Conservation (phyloP, 2,329 filamentous ascomycete species). For the Thielaviopsis punctulata region DNA sequence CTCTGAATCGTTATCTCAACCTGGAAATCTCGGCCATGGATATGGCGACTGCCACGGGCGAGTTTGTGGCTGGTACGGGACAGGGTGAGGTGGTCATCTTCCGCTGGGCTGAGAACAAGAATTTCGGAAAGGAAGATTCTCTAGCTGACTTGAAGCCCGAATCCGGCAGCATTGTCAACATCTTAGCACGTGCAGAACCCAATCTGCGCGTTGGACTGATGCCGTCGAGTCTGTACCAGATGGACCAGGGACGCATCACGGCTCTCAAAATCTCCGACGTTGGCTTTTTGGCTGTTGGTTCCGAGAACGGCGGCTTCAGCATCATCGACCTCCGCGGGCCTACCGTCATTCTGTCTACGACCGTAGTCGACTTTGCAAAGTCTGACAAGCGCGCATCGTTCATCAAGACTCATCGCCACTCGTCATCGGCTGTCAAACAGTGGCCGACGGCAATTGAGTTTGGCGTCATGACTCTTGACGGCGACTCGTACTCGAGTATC, state of each 20-base stretch:
- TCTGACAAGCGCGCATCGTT: conserved; percentile 63
- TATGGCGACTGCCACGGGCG: conserved; percentile 63
- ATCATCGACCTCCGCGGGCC: conserved; percentile 83
- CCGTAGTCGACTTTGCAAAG: conserved; percentile 57
- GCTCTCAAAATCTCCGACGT: conserved; percentile 76
- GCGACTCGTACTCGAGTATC: conserved; percentile 91
- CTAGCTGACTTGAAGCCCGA: conserved; percentile 28
- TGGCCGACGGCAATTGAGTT: conserved; percentile 77
- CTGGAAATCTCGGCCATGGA: conserved; percentile 65
- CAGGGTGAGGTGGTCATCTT: conserved; percentile 79
- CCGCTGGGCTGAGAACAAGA: conserved; percentile 68
- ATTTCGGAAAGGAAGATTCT: conserved; percentile 48
- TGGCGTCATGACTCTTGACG: conserved; percentile 80
- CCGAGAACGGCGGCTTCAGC: conserved; percentile 61
- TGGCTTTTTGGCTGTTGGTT: conserved; percentile 78
- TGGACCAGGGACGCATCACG: conserved; percentile 46
- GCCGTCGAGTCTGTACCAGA: conserved; percentile 53
- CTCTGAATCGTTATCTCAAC: conserved; percentile 61
- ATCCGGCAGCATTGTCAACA: conserved; percentile 56
- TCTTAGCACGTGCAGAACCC: conserved; percentile 54
- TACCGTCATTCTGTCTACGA: conserved; percentile 59
- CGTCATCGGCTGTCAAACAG: conserved; percentile 32
- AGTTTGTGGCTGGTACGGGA: conserved; percentile 65
- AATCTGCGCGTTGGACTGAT: conserved; percentile 62
- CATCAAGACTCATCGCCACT: conserved; percentile 26